phyloP scores from a whole-genome alignment of 192 early-diverging fungal genomes.

The Gigaspora rosea region DNA sequence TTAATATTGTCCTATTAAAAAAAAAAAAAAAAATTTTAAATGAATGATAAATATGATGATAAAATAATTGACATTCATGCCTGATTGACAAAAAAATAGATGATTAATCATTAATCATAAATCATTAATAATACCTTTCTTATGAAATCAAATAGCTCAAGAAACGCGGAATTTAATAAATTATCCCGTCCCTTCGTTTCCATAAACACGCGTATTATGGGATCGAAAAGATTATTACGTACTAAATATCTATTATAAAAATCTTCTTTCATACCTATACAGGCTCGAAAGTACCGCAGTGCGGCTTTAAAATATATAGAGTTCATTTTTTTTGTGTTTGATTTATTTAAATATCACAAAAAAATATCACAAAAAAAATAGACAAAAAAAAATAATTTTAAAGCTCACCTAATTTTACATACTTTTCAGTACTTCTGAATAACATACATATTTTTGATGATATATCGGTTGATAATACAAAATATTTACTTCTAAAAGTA shows the following conservation, averaged over 20 bases:
- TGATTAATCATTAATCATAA: not conserved
- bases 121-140: no score
- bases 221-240: slow-evolving; percentile 64
- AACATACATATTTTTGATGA: slow-evolving; percentile 65
- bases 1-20: slow-evolving; percentile 61
- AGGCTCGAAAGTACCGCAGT: slow-evolving; percentile 75
- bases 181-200: slow-evolving; percentile 74
- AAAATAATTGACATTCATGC: not conserved
- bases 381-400: not conserved
- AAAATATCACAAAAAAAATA: not conserved
- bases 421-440: slow-evolving; percentile 63
- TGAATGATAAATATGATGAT: not conserved
- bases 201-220: slow-evolving; percentile 63
- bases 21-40: not conserved
- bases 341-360: not conserved
- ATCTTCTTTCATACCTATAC: slow-evolving; percentile 79
- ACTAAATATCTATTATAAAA: slow-evolving; percentile 79
- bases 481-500: slow-evolving; percentile 74
- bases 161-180: slow-evolving; percentile 84
- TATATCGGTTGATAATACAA: slow-evolving; percentile 65
- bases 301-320: slow-evolving; percentile 57
- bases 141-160: slow-evolving; percentile 87
- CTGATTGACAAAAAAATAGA: not conserved
- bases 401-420: slow-evolving; percentile 69
- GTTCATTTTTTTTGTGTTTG: not conserved